Evolutionary conservation across 805 yeast species (phyloP).

Genomic region (Zygoascus tannicola): DNA sequence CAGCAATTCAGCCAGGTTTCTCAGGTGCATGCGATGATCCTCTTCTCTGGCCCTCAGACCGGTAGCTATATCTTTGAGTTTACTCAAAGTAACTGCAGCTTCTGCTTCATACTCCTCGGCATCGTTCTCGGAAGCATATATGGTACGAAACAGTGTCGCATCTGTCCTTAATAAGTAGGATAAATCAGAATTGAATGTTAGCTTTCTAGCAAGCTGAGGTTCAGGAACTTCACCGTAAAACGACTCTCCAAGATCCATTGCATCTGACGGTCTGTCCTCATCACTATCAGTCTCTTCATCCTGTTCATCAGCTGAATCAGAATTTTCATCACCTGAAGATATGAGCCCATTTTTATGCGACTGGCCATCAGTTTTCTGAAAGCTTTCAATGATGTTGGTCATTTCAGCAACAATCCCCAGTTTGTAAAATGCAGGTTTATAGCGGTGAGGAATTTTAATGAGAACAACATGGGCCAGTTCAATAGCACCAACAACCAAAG

Average conservation of each 20-base stretch:
- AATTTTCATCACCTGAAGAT: slow-evolving; percentile 22
- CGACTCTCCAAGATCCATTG: slow-evolving; percentile 20
- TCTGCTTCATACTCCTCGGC: slow-evolving; percentile 16
- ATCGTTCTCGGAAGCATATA: slow-evolving; percentile 3
- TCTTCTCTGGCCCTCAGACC: slow-evolving; percentile 20
- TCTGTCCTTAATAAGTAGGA: slow-evolving; percentile 4
- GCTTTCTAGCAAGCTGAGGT: slow-evolving; percentile 3
- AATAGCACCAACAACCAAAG: slow-evolving; percentile 44
- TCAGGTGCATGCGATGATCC: slow-evolving; percentile 4
- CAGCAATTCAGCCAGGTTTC: slow-evolving; percentile 8
- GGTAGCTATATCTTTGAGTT: slow-evolving; percentile 13
- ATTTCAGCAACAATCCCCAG: slow-evolving; percentile 64
- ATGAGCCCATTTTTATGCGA: slow-evolving; percentile 13
- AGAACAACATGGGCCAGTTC: slow-evolving; percentile 39
- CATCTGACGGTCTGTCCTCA: slow-evolving; percentile 21
- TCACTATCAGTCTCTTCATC: slow-evolving; percentile 28
- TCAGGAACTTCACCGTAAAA: slow-evolving; percentile 19
- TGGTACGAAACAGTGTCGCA: slow-evolving; percentile 5
- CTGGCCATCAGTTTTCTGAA: slow-evolving; percentile 7
- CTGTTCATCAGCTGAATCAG: slow-evolving; percentile 22
- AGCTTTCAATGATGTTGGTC: slow-evolving; percentile 15
- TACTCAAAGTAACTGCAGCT: slow-evolving; percentile 20
- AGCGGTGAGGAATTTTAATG: slow-evolving; percentile 35
- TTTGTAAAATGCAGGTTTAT: slow-evolving; percentile 45
- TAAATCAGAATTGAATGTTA: slow-evolving; percentile 9